phyloP scores from a whole-genome alignment of 75 land plant genomes.

The Adiantum capillusveneris region DNA sequence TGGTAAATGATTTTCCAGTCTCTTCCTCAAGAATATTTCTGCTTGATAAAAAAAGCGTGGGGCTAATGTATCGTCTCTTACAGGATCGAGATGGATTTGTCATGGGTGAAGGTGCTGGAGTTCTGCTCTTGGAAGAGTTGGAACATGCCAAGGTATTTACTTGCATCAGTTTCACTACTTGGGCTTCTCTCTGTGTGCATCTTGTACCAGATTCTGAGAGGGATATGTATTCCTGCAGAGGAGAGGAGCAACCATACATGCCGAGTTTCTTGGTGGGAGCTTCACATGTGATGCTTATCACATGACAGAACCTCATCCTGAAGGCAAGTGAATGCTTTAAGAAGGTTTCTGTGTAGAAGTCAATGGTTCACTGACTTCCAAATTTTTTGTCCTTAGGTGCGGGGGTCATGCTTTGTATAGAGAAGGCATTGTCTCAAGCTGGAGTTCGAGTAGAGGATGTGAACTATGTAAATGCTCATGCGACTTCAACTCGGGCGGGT shows the following conservation, averaged over 20 bases:
- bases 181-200: no score
- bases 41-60: no score
- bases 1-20: slow-evolving; percentile 22
- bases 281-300: slow-evolving; percentile 93
- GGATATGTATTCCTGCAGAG: slow-evolving; percentile 29
- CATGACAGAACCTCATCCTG: slow-evolving; percentile 92
- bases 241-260: slow-evolving; percentile 89
- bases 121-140: slow-evolving; percentile 52
- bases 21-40: background rate
- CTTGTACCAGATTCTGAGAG: background rate
- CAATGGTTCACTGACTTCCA: no score
- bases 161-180: background rate
- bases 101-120: slow-evolving; percentile 85
- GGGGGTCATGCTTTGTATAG: slow-evolving; percentile 79
- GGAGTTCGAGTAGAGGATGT: slow-evolving; percentile 72
- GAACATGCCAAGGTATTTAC: slow-evolving; percentile 82
- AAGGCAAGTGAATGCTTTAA: slow-evolving; percentile 42
- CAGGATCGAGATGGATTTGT: slow-evolving; percentile 98
- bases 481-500: slow-evolving; percentile 80
- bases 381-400: slow-evolving; percentile 42
- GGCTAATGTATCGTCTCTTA: no score
- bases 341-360: no score
- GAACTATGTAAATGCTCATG: slow-evolving; percentile 96
- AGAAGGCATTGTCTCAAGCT: slow-evolving; percentile 71
- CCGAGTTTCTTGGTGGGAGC: slow-evolving; percentile 94